Evolutionary conservation across 148 eudicot species (phyloP).

Genomic region (Amaranthus palmeri): DNA sequence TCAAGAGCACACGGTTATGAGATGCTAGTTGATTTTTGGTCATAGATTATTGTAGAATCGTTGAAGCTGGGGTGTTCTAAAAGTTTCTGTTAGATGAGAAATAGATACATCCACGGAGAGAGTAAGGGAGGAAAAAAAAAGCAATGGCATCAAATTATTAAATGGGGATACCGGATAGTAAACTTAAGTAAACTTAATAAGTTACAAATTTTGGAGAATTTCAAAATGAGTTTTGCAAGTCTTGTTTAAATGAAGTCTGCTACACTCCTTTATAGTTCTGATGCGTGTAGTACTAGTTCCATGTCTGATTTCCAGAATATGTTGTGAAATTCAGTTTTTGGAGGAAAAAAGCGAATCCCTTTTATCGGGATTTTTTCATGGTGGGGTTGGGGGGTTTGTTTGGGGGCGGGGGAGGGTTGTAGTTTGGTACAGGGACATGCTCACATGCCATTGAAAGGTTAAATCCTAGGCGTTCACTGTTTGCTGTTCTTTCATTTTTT

Average conservation of each 20-base stretch:
- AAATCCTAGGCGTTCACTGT: not conserved
- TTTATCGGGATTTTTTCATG: too few relatives aligned
- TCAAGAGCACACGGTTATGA: not conserved
- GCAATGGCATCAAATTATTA: too few relatives aligned
- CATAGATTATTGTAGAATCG: not conserved
- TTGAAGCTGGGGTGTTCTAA: not conserved
- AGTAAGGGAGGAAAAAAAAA: not conserved
- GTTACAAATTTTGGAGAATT: not conserved
- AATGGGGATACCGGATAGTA: not conserved
- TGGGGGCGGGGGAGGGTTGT: not conserved
- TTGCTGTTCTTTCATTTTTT: not conserved
- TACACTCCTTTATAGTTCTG: not conserved
- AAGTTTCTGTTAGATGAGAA: not conserved
- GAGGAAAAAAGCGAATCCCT: too few relatives aligned
- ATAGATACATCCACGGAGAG: not conserved
- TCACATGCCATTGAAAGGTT: not conserved
- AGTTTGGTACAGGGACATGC: not conserved
- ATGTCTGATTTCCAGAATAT: not conserved
- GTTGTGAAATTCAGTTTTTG: not conserved
- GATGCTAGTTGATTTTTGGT: not conserved
- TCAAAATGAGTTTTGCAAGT: not conserved
- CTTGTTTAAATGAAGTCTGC: not conserved
- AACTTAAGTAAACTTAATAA: not conserved
- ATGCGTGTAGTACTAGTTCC: too few relatives aligned
- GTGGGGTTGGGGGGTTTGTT: slow-evolving; percentile 1